These are phyloP conservation scores for Euryodendron excelsum DNA, from an alignment of 148 eudicot genomes.

Conservation along the genomic window DNA sequence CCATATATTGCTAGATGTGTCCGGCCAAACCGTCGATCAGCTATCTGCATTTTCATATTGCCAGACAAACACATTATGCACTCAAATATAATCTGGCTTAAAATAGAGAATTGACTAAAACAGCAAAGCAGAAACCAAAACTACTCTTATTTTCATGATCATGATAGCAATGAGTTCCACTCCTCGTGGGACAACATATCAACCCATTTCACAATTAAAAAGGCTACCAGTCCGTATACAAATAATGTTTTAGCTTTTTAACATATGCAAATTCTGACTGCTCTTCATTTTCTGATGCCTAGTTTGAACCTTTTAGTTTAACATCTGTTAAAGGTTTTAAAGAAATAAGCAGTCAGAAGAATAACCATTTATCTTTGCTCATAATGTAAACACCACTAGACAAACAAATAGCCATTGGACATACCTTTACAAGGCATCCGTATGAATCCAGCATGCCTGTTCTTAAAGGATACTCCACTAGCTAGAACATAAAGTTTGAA, in stretches of 20 bases:
- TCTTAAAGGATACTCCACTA: conserved; percentile 86
- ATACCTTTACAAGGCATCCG: conserved; percentile 77
- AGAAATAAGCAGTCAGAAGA: not conserved
- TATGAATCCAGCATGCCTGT: conserved; percentile 78
- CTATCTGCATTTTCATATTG: conserved; percentile 51
- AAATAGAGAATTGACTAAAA: not conserved
- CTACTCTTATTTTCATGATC: not conserved
- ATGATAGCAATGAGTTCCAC: not conserved
- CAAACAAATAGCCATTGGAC: conserved; percentile 2
- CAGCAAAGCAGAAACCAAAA: conserved; percentile 2
- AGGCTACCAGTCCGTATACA: not conserved
- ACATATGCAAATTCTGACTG: not conserved
- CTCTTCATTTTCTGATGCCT: not conserved
- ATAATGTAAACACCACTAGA: too few relatives aligned
- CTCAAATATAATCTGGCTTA: not conserved
- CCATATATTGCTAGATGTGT: conserved; percentile 91
- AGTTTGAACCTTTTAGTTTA: not conserved
- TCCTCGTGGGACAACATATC: not conserved
- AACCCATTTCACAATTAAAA: not conserved
- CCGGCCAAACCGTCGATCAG: conserved; percentile 88
- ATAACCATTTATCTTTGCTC: not conserved
- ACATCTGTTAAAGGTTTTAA: not conserved
- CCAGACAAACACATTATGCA: not conserved
- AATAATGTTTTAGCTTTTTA: too few relatives aligned
- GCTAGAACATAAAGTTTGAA: conserved; percentile 32